phyloP scores from a whole-genome alignment of 768 basidiomycete species.

The Boletus pseudopeckii region DNA sequence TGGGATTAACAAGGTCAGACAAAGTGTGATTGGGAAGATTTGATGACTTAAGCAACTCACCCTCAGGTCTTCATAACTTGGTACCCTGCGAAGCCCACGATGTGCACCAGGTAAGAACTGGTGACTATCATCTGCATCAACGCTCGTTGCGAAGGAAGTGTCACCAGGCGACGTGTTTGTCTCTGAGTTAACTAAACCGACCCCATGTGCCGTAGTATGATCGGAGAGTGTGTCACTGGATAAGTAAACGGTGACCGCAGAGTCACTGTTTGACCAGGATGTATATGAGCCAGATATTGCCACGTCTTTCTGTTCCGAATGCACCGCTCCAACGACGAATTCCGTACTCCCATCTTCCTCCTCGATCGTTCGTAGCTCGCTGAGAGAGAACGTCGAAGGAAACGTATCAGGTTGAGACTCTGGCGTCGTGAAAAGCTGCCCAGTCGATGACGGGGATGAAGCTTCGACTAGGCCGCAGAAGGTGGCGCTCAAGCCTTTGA shows the following conservation, averaged over 20 bases:
- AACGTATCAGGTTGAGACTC: background rate
- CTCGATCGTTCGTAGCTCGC: slow-evolving; percentile 1
- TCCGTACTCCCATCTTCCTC: background rate
- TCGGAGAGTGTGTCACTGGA: slow-evolving; percentile 7
- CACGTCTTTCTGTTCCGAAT: background rate
- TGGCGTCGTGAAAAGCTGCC: background rate
- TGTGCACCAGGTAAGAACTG: background rate
- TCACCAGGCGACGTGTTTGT: background rate
- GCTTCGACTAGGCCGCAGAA: background rate
- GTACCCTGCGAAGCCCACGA: slow-evolving; percentile 18
- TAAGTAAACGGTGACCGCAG: slow-evolving; percentile 3
- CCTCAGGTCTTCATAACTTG: slow-evolving; percentile 18
- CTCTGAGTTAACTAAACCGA: background rate
- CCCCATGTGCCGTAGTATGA: background rate
- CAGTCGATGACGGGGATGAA: background rate
- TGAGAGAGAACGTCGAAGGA: background rate
- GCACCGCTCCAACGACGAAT: background rate
- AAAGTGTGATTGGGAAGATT: background rate
- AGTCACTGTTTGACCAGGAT: background rate
- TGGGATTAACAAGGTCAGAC: background rate
- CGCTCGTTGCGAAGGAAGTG: slow-evolving; percentile 22
- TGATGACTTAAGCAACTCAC: background rate
- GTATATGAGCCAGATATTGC: background rate
- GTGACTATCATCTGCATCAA: slow-evolving; percentile 6
- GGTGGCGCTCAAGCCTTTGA: background rate